Conservation (phyloP, 2,329 filamentous ascomycete genomes). For the Didymella sp. region DNA sequence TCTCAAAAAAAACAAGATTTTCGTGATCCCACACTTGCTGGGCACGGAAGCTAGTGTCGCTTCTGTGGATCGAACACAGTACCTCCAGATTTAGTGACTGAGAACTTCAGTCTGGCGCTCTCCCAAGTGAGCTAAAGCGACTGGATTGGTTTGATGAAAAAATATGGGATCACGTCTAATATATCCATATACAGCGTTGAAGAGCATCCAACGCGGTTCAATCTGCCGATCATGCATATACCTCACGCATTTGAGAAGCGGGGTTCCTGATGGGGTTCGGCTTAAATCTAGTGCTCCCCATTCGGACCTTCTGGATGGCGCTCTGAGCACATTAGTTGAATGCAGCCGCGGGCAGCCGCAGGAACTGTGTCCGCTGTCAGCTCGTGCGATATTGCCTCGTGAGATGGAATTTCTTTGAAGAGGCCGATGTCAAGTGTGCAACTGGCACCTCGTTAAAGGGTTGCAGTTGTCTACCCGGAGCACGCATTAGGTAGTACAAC, state of each 20-base stretch:
- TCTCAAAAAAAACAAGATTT: constrained; percentile 12
- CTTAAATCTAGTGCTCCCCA: background rate
- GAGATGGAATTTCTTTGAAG: no score
- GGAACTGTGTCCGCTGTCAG: no score
- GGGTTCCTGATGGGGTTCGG: background rate
- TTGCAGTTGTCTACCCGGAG: background rate
- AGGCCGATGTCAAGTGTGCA: background rate
- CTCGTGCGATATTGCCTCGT: no score
- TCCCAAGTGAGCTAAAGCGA: constrained; percentile 25
- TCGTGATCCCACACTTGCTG: constrained; percentile 8
- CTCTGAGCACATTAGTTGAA: background rate
- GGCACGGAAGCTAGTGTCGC: constrained; percentile 22
- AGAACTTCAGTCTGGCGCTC: constrained; percentile 24
- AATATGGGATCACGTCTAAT: background rate
- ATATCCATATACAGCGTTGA: no score
- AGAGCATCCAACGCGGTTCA: no score
- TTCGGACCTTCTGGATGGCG: background rate
- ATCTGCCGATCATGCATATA: no score
- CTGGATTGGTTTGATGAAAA: constrained; percentile 14
- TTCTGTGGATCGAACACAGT: constrained; percentile 25
- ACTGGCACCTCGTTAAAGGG: background rate
- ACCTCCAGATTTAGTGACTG: constrained; percentile 25
- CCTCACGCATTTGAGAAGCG: background rate
- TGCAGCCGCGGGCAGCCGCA: no score
- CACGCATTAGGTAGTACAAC: no score